Base-by-base conservation (phyloP, 768 basidiomycete species). In the Lentinula lateritia region DNA sequence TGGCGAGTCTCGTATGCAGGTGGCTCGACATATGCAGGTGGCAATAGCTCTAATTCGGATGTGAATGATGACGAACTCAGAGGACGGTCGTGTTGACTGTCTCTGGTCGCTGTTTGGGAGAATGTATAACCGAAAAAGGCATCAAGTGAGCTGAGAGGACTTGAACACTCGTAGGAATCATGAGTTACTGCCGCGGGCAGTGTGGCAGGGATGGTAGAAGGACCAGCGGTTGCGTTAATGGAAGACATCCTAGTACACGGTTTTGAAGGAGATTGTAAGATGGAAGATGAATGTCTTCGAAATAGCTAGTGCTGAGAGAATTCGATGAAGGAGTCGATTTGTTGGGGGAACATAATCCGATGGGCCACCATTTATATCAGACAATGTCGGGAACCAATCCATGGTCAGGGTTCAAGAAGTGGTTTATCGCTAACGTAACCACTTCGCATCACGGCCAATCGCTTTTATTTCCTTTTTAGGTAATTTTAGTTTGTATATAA, bases 1-100 rank as follows among this genome's bases (percentile, higher is more conserved):
- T 78, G 42, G 70, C 74, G 43, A 76, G 69, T 78, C 7, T 72
- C 72, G 64, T 83, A 85, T 16, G 81, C 70, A 2, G 82, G 83
- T 16, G 70, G 76, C 7, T 61, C 58, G 5, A 43, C 50, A 53
- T 52, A 61, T n/a, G 48, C 39, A 1, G 60, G 60, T 52, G 58
- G 58, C 34, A 64, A 52, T 2, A 63, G 61, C 57, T 66, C 66
- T 9, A 69, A 65, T 15, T 74, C 71, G 9, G 69, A 67, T 58
- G 71, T 52, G 34, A 54, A 39, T 16, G 53, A 54, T 5, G 50
- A 52, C 16, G 50, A 52, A 36, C 18, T 54, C 42, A 59, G 45
- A 69, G 73, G 74, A 36, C 65, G 68, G 66, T 79, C 77, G 61
- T 78, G 76, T 20, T 78, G 73, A 66, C 77, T 79, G 53, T 79